These are phyloP conservation scores for Arthrocladium fulminans DNA, from an alignment of 2,329 filamentous ascomycete genomes.

Conservation along the genomic window DNA sequence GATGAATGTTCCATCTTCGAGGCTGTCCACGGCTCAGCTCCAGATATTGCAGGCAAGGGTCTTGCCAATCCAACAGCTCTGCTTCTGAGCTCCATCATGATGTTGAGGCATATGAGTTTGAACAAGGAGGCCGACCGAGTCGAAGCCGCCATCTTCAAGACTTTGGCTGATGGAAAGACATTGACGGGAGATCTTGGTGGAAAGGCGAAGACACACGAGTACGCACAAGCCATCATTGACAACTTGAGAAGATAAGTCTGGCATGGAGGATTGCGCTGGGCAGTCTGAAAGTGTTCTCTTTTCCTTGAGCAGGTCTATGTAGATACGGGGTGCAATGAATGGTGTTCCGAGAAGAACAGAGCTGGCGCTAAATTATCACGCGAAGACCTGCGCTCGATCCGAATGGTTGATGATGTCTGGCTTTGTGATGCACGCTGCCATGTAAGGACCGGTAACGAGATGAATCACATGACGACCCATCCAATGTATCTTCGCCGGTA, in stretches of 20 bases:
- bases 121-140: conserved; percentile 76
- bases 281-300: neutral
- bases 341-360: neutral
- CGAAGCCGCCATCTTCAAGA: conserved; percentile 90
- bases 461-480: too few species aligned
- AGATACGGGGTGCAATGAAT: conserved; percentile 4
- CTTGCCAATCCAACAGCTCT: conserved; percentile 97
- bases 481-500: too few species aligned
- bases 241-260: conserved; percentile 31
- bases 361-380: neutral
- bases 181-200: conserved; percentile 94
- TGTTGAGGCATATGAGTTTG: conserved; percentile 97
- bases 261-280: neutral
- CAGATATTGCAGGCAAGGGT: conserved; percentile 91
- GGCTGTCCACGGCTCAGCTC: conserved; percentile 95
- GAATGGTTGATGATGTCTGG: too few species aligned
- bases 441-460: too few species aligned
- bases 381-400: neutral
- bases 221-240: conserved; percentile 81
- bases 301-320: neutral
- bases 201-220: conserved; percentile 92
- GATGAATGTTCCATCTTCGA: conserved; percentile 99
- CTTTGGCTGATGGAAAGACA: conserved; percentile 87
- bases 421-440: too few species aligned
- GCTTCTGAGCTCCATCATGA: conserved; percentile 96